phyloP scores from a whole-genome alignment of 1,284 basidiomycete genomes.

The Volvariella volvacea region DNA sequence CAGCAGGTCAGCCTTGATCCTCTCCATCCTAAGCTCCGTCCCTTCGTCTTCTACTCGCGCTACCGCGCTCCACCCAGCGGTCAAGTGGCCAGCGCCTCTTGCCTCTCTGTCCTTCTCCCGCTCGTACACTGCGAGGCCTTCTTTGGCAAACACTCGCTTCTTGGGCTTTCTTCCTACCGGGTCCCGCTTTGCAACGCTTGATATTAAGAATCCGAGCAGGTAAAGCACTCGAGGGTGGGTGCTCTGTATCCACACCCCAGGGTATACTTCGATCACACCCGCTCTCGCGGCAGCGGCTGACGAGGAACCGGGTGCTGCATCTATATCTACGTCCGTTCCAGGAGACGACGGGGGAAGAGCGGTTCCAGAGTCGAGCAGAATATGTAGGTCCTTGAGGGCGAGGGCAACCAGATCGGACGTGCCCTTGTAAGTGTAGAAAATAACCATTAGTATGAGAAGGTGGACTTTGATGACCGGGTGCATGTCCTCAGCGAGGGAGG shows the following conservation, averaged over 20 bases:
- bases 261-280: neutral
- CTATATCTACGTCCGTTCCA: neutral
- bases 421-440: conserved; percentile 54
- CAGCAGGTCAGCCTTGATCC: conserved; percentile 62
- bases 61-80: conserved; percentile 3
- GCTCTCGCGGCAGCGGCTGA: conserved; percentile 17
- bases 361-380: conserved; percentile 54
- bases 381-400: conserved; percentile 51
- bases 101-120: conserved; percentile 34
- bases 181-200: conserved; percentile 60
- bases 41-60: neutral
- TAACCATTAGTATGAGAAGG: conserved; percentile 47
- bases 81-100: conserved; percentile 12
- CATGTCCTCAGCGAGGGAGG: conserved; percentile 5
- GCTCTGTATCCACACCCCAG: conserved; percentile 38
- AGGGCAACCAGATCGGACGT: conserved; percentile 34
- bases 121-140: conserved; percentile 51
- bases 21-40: conserved; percentile 35
- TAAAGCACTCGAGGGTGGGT: conserved; percentile 65
- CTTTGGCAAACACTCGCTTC: conserved; percentile 57
- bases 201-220: conserved; percentile 58
- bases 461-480: conserved; percentile 18
- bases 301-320: conserved; percentile 22
- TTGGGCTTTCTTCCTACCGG: conserved; percentile 66
- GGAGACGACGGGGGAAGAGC: conserved; percentile 32